phyloP scores from a whole-genome alignment of 2,329 filamentous ascomycete species.

The Alternaria arbusti region DNA sequence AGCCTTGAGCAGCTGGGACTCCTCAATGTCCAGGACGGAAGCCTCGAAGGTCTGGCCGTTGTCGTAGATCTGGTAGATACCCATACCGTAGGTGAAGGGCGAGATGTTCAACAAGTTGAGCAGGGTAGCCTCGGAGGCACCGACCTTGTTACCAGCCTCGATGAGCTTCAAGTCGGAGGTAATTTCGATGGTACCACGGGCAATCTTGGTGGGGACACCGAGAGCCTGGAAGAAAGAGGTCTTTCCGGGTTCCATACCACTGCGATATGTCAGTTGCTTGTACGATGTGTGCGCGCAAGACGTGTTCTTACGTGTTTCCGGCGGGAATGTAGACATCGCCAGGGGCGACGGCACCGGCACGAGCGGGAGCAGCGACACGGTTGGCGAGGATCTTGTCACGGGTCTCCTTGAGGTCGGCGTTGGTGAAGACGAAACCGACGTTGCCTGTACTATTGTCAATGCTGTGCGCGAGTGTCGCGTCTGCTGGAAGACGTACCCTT shows the following conservation, averaged over 20 bases:
- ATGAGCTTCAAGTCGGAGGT: slow-evolving; percentile 97
- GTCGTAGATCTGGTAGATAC: slow-evolving; percentile 95
- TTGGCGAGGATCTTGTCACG: slow-evolving; percentile 95
- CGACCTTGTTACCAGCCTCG: slow-evolving; percentile 91
- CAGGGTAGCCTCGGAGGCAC: slow-evolving; percentile 96
- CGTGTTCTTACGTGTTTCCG: slow-evolving; percentile 76
- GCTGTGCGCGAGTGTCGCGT: slow-evolving; percentile 1
- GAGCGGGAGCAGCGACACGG: slow-evolving; percentile 96
- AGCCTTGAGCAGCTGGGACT: slow-evolving; percentile 88
- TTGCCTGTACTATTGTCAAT: slow-evolving; percentile 65
- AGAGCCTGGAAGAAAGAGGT: slow-evolving; percentile 99
- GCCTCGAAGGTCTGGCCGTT: slow-evolving; percentile 90
- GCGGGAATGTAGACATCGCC: slow-evolving; percentile 92
- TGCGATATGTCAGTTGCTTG: slow-evolving; percentile 25
- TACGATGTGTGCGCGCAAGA: not conserved
- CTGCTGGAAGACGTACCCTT: slow-evolving; percentile 63
- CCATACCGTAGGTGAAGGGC: slow-evolving; percentile 81
- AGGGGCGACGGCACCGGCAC: slow-evolving; percentile 96
- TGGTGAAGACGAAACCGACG: slow-evolving; percentile 99
- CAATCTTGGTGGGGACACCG: slow-evolving; percentile 99
- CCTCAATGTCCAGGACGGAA: slow-evolving; percentile 87
- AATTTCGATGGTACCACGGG: slow-evolving; percentile 99
- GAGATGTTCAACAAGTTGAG: slow-evolving; percentile 99
- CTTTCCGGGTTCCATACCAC: slow-evolving; percentile 99
- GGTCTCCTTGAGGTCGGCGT: slow-evolving; percentile 87